Evolutionary conservation across 257 asterid species (phyloP).

Genomic region (Eustoma russellianum): DNA sequence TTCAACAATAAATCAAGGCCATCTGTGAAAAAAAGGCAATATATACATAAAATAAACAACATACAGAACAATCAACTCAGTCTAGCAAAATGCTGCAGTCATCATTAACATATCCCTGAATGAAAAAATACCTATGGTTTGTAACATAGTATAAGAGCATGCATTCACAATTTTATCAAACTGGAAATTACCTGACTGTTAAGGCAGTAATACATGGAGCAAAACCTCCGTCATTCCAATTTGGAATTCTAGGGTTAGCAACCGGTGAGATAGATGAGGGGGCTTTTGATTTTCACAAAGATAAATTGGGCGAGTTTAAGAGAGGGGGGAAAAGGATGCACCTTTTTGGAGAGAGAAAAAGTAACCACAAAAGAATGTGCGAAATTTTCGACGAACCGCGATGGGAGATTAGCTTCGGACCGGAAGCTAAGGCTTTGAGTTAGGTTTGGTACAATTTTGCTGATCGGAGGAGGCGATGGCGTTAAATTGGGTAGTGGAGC

Average conservation of each 20-base stretch:
- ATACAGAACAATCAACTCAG: conserved; percentile 7
- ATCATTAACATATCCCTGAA: not conserved
- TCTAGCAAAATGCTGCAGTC: not conserved
- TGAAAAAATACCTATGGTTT: conserved; percentile 17
- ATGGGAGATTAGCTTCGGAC: no score
- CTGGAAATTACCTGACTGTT: conserved; percentile 23
- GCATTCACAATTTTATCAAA: not conserved
- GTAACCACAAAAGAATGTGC: no score
- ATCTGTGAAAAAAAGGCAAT: not conserved
- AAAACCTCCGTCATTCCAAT: conserved; percentile 27
- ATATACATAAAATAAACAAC: conserved; percentile 5
- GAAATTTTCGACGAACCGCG: no score
- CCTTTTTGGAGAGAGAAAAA: conserved; percentile 16
- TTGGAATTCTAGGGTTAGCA: conserved; percentile 35
- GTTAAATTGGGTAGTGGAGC: no score
- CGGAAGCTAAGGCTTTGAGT: no score
- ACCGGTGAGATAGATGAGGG: conserved; percentile 30
- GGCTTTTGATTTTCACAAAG: conserved; percentile 13
- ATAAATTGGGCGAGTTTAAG: conserved; percentile 8
- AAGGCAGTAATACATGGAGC: conserved; percentile 19
- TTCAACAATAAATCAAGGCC: not conserved
- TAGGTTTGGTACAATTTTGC: no score
- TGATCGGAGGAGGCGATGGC: no score
- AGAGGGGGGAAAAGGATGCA: conserved; percentile 14
- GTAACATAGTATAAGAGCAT: not conserved